These are phyloP conservation scores for Moricandia arvensis DNA, from an alignment of 345 rosid genomes.

Conservation along the genomic window DNA sequence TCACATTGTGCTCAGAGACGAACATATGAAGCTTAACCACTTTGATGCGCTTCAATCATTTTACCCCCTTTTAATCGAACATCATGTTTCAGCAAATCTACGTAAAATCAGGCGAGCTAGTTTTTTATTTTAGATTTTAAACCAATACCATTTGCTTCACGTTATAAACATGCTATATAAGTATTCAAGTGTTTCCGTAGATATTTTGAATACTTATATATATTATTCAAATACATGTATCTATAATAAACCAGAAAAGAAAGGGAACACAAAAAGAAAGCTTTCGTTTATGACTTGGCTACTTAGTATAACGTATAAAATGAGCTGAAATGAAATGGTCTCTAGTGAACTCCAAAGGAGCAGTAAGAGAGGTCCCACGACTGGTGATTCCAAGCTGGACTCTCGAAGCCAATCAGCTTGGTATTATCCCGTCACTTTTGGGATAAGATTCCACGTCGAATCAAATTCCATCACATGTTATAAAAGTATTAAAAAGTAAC, in stretches of 20 bases:
- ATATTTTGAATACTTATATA: constrained; percentile 15
- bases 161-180: not conserved
- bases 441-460: constrained; percentile 38
- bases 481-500: not conserved
- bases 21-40: not conserved
- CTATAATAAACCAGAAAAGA: not conserved
- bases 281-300: constrained; percentile 11
- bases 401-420: constrained; percentile 32
- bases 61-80: not conserved
- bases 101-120: not conserved
- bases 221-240: not conserved
- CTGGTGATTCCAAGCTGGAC: constrained; percentile 34
- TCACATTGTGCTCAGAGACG: not conserved
- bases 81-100: not conserved
- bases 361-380: constrained; percentile 32
- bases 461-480: constrained; percentile 9
- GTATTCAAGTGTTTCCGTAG: not conserved
- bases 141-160: not conserved
- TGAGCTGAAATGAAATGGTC: not conserved
- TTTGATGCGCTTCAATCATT: not conserved
- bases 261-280: not conserved
- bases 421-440: constrained; percentile 27
- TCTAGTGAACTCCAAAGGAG: constrained; percentile 26
- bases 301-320: constrained; percentile 4
- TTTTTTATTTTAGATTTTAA: not conserved